These are phyloP conservation scores for Cercospora beticola DNA, from an alignment of 2,329 filamentous ascomycete genomes.

Conservation along the genomic window DNA sequence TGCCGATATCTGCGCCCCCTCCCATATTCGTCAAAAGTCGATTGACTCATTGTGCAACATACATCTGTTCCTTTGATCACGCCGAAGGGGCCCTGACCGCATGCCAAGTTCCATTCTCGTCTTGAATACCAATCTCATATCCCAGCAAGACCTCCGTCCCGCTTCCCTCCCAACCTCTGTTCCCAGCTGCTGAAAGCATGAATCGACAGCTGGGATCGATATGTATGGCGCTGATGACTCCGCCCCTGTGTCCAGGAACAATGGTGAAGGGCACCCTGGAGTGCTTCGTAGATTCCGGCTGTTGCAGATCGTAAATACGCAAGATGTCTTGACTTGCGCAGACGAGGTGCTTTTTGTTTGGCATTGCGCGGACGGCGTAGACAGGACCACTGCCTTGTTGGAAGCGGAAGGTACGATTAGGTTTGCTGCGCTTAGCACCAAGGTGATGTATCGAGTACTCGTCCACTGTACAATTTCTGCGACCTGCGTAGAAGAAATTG, in stretches of 20 bases:
- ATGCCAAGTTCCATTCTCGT: slow-evolving; percentile 35
- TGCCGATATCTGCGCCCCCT: not conserved
- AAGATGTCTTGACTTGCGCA: slow-evolving; percentile 94
- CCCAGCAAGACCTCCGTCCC: slow-evolving; percentile 88
- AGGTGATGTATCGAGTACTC: slow-evolving; percentile 83
- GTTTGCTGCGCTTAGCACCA: slow-evolving; percentile 61
- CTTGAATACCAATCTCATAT: slow-evolving; percentile 70
- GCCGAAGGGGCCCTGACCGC: slow-evolving; percentile 21
- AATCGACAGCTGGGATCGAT: slow-evolving; percentile 85
- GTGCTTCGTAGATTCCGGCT: slow-evolving; percentile 61
- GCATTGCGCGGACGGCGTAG: slow-evolving; percentile 84
- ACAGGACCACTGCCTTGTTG: slow-evolving; percentile 86
- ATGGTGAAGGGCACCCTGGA: slow-evolving; percentile 93
- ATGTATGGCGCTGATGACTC: slow-evolving; percentile 82
- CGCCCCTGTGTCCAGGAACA: slow-evolving; percentile 83
- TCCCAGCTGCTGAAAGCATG: slow-evolving; percentile 89
- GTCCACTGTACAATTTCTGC: slow-evolving; percentile 89
- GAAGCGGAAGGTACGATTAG: slow-evolving; percentile 80
- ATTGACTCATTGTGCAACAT: not conserved
- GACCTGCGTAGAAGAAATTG: slow-evolving; percentile 89
- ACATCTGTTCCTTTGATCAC: not conserved
- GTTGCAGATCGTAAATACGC: slow-evolving; percentile 80
- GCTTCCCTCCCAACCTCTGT: slow-evolving; percentile 85
- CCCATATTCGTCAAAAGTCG: not conserved
- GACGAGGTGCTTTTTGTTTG: slow-evolving; percentile 85